phyloP scores from a whole-genome alignment of 169 alveolate species.

The Babesia ovata region DNA sequence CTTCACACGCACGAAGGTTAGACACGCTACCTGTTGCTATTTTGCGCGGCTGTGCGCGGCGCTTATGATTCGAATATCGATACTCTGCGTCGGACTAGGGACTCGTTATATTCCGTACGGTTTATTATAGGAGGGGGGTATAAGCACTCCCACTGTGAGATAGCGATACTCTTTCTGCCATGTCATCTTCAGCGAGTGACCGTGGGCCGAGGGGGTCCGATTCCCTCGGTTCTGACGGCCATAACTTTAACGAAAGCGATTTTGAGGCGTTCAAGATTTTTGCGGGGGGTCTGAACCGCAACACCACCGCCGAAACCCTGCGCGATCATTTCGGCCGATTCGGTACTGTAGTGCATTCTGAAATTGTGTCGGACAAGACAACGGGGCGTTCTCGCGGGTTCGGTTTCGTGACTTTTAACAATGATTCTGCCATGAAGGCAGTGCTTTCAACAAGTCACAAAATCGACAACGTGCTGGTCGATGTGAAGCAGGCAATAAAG shows the following conservation, averaged over 20 bases:
- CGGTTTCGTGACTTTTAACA: slow-evolving; percentile 87
- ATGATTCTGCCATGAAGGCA: slow-evolving; percentile 71
- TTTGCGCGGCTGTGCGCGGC: slow-evolving; percentile 15
- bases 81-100: slow-evolving; percentile 21
- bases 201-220: slow-evolving; percentile 14
- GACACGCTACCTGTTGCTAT: slow-evolving; percentile 32
- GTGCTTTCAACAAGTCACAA: slow-evolving; percentile 75
- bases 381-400: slow-evolving; percentile 91
- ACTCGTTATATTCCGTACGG: slow-evolving; percentile 13
- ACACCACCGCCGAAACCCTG: slow-evolving; percentile 73
- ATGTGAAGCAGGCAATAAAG: slow-evolving; percentile 74
- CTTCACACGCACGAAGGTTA: slow-evolving; percentile 42
- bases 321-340: slow-evolving; percentile 68
- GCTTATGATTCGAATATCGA: slow-evolving; percentile 3
- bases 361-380: slow-evolving; percentile 71
- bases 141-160: slow-evolving; percentile 24
- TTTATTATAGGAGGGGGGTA: slow-evolving; percentile 23
- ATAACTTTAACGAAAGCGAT: slow-evolving; percentile 45
- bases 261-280: slow-evolving; percentile 71
- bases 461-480: slow-evolving; percentile 75
- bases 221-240: not conserved
- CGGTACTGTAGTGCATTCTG: slow-evolving; percentile 77
- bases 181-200: slow-evolving; percentile 15
- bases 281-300: slow-evolving; percentile 76
- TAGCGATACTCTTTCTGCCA: slow-evolving; percentile 23